phyloP scores from a whole-genome alignment of 345 rosid species.

The Lepidium didymum region DNA sequence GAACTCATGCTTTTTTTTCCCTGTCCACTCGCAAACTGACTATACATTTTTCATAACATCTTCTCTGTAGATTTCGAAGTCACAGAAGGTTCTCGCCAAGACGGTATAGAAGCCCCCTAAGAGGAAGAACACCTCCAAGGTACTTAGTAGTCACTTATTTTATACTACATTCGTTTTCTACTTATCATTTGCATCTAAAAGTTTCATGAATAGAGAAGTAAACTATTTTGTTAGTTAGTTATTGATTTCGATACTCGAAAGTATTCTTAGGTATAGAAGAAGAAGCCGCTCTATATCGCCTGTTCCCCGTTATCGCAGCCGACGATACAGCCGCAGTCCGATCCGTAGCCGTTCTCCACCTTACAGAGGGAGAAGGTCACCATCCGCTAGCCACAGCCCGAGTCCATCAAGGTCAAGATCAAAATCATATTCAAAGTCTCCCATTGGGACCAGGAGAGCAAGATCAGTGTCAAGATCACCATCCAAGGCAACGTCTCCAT shows the following conservation, averaged over 20 bases:
- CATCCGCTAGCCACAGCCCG: slow-evolving; percentile 46
- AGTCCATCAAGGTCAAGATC: slow-evolving; percentile 58
- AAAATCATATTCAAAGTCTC: slow-evolving; percentile 53
- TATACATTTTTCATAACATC: neutral
- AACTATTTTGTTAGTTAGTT: neutral
- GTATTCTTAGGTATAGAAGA: slow-evolving; percentile 69
- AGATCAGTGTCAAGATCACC: slow-evolving; percentile 36
- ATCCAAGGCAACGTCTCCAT: slow-evolving; percentile 56
- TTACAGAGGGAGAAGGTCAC: slow-evolving; percentile 41
- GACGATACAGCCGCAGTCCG: slow-evolving; percentile 58
- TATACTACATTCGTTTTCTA: neutral
- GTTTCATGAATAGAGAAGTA: neutral
- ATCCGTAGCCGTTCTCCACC: slow-evolving; percentile 47
- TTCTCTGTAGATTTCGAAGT: slow-evolving; percentile 44
- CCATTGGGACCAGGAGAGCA: slow-evolving; percentile 40
- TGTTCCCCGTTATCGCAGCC: slow-evolving; percentile 47
- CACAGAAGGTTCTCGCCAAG: slow-evolving; percentile 83
- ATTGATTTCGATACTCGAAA: neutral
- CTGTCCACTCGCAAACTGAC: neutral
- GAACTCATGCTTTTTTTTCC: neutral
- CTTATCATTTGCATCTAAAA: neutral
- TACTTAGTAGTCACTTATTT: slow-evolving; percentile 33
- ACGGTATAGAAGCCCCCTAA: slow-evolving; percentile 75
- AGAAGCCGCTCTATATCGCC: slow-evolving; percentile 63
- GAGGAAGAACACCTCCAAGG: slow-evolving; percentile 92